Evolutionary conservation across 768 basidiomycete genomes (phyloP).

Genomic region (Cantharellus cinnabarinus): DNA sequence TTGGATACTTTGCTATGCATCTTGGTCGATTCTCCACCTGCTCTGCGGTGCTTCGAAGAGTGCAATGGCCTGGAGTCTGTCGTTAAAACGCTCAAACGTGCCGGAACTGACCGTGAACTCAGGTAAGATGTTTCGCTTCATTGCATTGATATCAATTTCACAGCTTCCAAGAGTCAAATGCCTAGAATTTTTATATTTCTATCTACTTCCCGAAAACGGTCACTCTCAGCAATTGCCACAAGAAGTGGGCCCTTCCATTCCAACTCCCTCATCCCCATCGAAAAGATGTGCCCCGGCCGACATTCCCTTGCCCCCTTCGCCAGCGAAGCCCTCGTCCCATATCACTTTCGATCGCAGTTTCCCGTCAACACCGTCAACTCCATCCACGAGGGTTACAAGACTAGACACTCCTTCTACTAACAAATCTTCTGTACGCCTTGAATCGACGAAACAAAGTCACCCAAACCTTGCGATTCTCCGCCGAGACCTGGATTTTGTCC

Average conservation of each 20-base stretch:
- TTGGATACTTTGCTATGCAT: constrained; percentile 75
- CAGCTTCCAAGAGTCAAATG: constrained; percentile 63
- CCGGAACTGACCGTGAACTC: constrained; percentile 70
- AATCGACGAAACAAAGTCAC: not conserved
- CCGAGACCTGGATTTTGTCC: constrained; percentile 37
- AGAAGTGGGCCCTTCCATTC: not conserved
- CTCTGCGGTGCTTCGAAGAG: constrained; percentile 62
- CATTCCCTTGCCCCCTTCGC: constrained; percentile 8
- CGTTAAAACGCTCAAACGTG: constrained; percentile 74
- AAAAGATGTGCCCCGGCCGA: constrained; percentile 14
- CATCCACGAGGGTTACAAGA: not conserved
- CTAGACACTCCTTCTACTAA: too few relatives aligned
- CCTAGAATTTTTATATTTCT: constrained; percentile 87
- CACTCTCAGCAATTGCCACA: constrained; percentile 3
- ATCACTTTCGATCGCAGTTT: not conserved
- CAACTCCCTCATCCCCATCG: constrained; percentile 1
- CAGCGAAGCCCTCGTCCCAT: not conserved
- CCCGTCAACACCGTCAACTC: not conserved
- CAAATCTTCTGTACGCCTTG: not conserved
- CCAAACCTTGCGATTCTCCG: not conserved
- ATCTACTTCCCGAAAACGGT: constrained; percentile 63
- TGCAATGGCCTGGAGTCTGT: constrained; percentile 58
- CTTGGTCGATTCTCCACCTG: constrained; percentile 64
- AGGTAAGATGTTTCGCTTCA: constrained; percentile 26
- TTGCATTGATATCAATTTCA: not conserved